Conservation (phyloP, 2,329 filamentous ascomycete species). For the Penicillium brevicompactum region DNA sequence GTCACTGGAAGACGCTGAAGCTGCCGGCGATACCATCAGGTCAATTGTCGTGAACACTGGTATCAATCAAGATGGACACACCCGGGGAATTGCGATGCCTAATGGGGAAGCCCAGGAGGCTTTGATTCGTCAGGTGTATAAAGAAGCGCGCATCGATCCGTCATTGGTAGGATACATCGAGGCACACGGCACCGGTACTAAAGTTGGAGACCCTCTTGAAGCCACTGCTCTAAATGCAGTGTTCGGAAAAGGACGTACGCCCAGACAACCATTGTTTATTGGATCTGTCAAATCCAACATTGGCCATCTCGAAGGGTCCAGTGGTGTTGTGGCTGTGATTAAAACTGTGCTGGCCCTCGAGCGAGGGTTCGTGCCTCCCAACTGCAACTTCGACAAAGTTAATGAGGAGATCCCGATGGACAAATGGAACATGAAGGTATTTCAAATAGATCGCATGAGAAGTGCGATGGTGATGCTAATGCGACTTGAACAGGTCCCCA, state of each 20-base stretch:
- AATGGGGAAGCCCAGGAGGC: constrained; percentile 38
- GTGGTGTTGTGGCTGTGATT: constrained; percentile 31
- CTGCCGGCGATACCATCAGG: constrained; percentile 26
- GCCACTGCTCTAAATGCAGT: constrained; percentile 23
- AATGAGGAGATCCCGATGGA: constrained; percentile 30
- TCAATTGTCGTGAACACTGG: constrained; percentile 24
- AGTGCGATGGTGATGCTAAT: background rate
- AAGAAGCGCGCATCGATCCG: constrained; percentile 38
- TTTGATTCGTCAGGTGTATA: constrained; percentile 43
- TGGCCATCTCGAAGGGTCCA: constrained; percentile 32
- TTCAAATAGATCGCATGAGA: background rate
- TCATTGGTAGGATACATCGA: constrained; percentile 40
- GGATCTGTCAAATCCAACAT: constrained; percentile 35
- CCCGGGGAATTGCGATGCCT: constrained; percentile 30
- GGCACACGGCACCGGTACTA: constrained; percentile 47
- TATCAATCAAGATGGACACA: constrained; percentile 26
- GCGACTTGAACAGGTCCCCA: constrained; percentile 14
- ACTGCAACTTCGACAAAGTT: constrained; percentile 25
- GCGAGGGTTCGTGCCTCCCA: constrained; percentile 30
- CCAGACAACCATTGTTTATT: constrained; percentile 25
- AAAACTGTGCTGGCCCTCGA: constrained; percentile 31
- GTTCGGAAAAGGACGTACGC: constrained; percentile 21
- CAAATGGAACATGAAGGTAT: constrained; percentile 29
- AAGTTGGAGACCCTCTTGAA: constrained; percentile 38
- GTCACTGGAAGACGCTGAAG: constrained; percentile 27